Percentiles rank a stretch among this genome's conserved stretches.
Conservation (phyloP, 768 basidiomycete genomes). For the Pisolithus orientalis region DNA sequence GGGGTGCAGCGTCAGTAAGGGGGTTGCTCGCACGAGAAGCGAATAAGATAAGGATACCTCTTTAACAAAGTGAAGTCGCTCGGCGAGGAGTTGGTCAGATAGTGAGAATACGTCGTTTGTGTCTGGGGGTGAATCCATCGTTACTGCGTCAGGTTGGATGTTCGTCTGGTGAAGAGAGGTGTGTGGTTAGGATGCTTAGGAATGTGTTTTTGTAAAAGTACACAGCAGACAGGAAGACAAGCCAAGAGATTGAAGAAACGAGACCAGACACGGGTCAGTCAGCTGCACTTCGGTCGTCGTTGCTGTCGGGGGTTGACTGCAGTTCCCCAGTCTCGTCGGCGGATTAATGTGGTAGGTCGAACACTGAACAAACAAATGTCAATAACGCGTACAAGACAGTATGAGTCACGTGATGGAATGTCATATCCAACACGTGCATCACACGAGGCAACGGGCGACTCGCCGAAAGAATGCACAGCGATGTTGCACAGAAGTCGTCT, state of each 20-base stretch:
- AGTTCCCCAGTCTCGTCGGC: not conserved
- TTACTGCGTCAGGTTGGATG: not conserved
- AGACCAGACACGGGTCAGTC: not conserved
- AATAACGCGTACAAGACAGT: constrained; percentile 25
- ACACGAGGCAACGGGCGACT: not conserved
- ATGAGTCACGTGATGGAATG: constrained; percentile 17
- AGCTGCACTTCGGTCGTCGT: not conserved
- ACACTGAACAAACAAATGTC: constrained; percentile 19
- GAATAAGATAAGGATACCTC: constrained; percentile 41
- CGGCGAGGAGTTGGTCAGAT: constrained; percentile 64
- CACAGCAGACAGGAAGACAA: constrained; percentile 6
- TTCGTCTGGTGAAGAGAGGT: not conserved
- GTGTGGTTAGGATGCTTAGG: not conserved
- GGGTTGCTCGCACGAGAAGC: not conserved
- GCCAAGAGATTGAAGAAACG: not conserved
- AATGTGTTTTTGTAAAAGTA: constrained; percentile 17
- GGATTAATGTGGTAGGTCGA: constrained; percentile 10
- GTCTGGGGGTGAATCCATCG: constrained; percentile 20
- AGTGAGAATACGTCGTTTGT: constrained; percentile 63
- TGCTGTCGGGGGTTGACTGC: constrained; percentile 6
- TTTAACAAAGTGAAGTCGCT: constrained; percentile 67
- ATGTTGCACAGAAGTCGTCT: no score
- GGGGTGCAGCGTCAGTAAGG: constrained; percentile 3
- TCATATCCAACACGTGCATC: not conserved
- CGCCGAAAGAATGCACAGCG: no score